These are phyloP conservation scores for Epichloe sibirici DNA, from an alignment of 2,329 filamentous ascomycete genomes.

Conservation along the genomic window DNA sequence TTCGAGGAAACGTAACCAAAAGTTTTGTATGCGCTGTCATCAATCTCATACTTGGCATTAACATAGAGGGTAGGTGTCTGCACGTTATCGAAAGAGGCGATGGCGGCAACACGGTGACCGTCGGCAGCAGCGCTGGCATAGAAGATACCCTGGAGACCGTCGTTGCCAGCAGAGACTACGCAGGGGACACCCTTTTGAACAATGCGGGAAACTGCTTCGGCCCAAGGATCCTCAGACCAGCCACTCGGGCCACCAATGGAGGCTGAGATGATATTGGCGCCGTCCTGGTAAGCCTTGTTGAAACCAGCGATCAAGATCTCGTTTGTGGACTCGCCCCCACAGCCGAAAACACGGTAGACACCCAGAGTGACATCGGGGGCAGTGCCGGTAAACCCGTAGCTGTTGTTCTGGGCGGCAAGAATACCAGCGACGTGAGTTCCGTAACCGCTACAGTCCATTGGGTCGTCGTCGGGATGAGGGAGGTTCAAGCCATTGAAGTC, in stretches of 20 bases:
- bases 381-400: slow-evolving; percentile 42
- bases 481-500: slow-evolving; percentile 29
- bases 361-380: slow-evolving; percentile 44
- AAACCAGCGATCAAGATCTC: slow-evolving; percentile 49
- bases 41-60: slow-evolving; percentile 28
- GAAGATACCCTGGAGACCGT: slow-evolving; percentile 33
- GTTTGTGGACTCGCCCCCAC: slow-evolving; percentile 34
- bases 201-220: slow-evolving; percentile 37
- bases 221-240: slow-evolving; percentile 40
- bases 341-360: slow-evolving; percentile 46
- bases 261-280: slow-evolving; percentile 43
- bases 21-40: slow-evolving; percentile 17
- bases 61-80: slow-evolving; percentile 30
- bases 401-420: slow-evolving; percentile 44
- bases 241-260: slow-evolving; percentile 40
- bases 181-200: slow-evolving; percentile 41
- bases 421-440: slow-evolving; percentile 52
- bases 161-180: slow-evolving; percentile 41
- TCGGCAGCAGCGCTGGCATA: slow-evolving; percentile 36
- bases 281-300: slow-evolving; percentile 47
- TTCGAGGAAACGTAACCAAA: slow-evolving; percentile 33
- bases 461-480: slow-evolving; percentile 35
- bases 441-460: slow-evolving; percentile 45
- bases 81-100: slow-evolving; percentile 38
- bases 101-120: slow-evolving; percentile 33